Base-by-base conservation (phyloP, 192 early-diverging fungal species). In the Dimargaris cristalligena region DNA sequence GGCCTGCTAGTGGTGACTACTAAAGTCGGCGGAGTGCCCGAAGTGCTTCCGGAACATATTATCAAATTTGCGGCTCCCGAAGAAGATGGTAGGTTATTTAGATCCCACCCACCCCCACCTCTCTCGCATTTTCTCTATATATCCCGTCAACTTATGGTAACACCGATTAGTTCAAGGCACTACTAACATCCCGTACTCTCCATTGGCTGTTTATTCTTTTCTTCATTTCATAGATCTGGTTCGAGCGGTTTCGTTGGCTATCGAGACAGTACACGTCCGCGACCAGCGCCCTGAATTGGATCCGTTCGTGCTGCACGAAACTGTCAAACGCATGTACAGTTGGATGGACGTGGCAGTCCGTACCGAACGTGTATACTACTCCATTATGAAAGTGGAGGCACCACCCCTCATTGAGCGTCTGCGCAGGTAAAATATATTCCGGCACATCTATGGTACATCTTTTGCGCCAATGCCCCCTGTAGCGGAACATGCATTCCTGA, bases 1-100 rank as follows among this genome's bases (percentile, higher is more conserved):
- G 95, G 92, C 11, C 72, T 96, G 34, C 69, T 95, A 14, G 95
- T 99, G 9, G 95, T 99, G 6, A 90, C 84, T 64, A 99, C 95
- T 2, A 82, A 83, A 65, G 93, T 99, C 14, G 95, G 95, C 34
- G 95, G 95, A 0, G 83, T 99, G 4, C 93, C 95, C 16, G 95
- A 99, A 64, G 92, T 99, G 10, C 68, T 99, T 29, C 95, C 95
- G 0, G 65, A 77, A 26, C 74, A 90, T 60, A 95, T 99, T 91
- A 84, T 99, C 22, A 77, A 84, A 10, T 94, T 95, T 81, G 80
- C 91, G 1, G 75, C 74, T 31, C 91, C 93, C 16, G 85, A 89
- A 44, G 84, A 86, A 61, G 83, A 91, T 67, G 84, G n/a, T n/a
- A n/a, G n/a, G n/a, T n/a, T n/a, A n/a, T n/a, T n/a, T n/a, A n/a